A percentile compares a stretch with the other conserved stretches of the same genome.
Conservation (phyloP, 306 rosid species). For the Rosa lucieae region DNA sequence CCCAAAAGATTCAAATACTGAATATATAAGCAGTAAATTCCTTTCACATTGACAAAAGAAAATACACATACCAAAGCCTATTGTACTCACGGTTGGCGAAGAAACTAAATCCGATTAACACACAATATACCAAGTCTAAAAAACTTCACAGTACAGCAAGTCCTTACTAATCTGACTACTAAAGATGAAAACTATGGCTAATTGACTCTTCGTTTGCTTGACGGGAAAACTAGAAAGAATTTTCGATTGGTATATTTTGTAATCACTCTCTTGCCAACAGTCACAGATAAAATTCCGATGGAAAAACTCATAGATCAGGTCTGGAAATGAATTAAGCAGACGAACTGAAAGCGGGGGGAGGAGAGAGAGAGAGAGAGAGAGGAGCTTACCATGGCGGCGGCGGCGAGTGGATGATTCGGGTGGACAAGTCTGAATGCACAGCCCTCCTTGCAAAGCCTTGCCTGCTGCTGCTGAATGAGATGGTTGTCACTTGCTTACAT, state of each 20-base stretch:
- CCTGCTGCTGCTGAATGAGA: not conserved
- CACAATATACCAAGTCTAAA: not conserved
- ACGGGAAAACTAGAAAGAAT: not conserved
- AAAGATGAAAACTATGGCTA: not conserved
- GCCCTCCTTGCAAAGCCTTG: not conserved
- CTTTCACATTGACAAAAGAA: too few relatives aligned
- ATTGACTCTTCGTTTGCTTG: not conserved
- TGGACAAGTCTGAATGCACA: not conserved
- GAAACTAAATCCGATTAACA: not conserved
- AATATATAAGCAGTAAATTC: not conserved
- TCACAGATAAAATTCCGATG: not conserved
- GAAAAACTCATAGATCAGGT: not conserved
- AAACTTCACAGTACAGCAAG: not conserved
- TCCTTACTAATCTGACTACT: not conserved
- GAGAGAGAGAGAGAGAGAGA: not conserved
- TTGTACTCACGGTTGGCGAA: not conserved
- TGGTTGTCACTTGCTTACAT: accelerated
- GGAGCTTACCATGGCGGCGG: conserved; percentile 23
- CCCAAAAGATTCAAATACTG: not conserved
- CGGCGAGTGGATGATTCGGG: not conserved
- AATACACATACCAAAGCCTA: too few relatives aligned
- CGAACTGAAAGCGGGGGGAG: not conserved
- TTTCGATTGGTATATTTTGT: not conserved
- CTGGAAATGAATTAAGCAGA: not conserved
- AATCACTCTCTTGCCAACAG: not conserved